Conservation (phyloP, 1,139 yeast genomes). For the Saccharomyces hybrid region DNA sequence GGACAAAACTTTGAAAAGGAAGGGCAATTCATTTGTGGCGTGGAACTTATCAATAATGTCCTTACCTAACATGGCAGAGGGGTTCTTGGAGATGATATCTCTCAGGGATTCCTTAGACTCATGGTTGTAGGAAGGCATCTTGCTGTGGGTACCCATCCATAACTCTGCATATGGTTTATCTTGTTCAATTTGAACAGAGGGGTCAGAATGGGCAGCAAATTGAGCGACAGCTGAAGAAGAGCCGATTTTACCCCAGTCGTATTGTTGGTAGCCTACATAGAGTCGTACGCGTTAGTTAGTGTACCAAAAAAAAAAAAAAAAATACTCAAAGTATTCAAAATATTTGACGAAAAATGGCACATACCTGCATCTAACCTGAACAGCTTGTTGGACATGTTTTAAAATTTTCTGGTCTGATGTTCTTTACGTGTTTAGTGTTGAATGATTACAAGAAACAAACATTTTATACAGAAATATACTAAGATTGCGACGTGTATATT, state of each 20-base stretch:
- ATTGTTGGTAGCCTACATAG: slow-evolving; percentile 50
- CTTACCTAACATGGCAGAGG: slow-evolving; percentile 52
- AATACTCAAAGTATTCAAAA: neutral
- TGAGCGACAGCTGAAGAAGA: slow-evolving; percentile 79
- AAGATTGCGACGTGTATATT: neutral
- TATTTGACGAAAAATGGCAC: slow-evolving; percentile 6
- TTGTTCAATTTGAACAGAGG: slow-evolving; percentile 55
- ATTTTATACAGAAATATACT: neutral
- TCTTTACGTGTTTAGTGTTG: neutral
- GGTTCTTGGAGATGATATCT: slow-evolving; percentile 54
- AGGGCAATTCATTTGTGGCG: slow-evolving; percentile 68
- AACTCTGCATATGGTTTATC: slow-evolving; percentile 79
- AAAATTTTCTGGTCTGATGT: neutral
- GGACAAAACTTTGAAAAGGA: slow-evolving; percentile 85
- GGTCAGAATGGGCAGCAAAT: slow-evolving; percentile 67
- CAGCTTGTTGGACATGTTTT: slow-evolving; percentile 29
- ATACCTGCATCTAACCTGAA: slow-evolving; percentile 36
- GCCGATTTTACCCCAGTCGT: slow-evolving; percentile 88
- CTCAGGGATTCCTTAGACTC: slow-evolving; percentile 51
- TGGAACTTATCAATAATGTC: slow-evolving; percentile 61
- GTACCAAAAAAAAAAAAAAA: neutral
- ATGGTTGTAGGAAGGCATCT: slow-evolving; percentile 69
- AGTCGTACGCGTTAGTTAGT: slow-evolving; percentile 5
- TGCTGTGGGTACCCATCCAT: slow-evolving; percentile 99
- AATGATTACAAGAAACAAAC: neutral